Conservation (phyloP, 2,329 filamentous ascomycete genomes). For the Fusarium pininemorale region DNA sequence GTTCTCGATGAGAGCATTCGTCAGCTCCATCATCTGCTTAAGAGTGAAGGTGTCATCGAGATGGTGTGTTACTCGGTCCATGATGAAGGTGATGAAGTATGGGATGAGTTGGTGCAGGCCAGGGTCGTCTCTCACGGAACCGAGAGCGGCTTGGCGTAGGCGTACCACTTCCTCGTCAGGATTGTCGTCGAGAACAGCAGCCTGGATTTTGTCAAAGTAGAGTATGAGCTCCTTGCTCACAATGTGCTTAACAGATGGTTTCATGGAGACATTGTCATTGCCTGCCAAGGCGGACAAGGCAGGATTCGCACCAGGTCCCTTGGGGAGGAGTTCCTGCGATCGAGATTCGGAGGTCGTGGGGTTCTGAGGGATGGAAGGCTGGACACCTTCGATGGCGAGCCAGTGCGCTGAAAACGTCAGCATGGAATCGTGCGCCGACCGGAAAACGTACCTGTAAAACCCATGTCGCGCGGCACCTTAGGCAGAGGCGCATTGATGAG, state of each 20-base stretch:
- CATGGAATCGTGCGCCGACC: background rate
- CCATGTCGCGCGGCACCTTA: conserved; percentile 92
- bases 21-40: conserved; percentile 91
- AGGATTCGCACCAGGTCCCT: conserved; percentile 87
- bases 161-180: conserved; percentile 78
- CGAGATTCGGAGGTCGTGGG: conserved; percentile 86
- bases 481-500: conserved; percentile 95
- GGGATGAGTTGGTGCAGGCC: conserved; percentile 95
- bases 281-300: conserved; percentile 83
- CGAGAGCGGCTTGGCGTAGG: conserved; percentile 84
- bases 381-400: conserved; percentile 96
- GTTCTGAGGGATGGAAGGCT: conserved; percentile 96
- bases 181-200: conserved; percentile 85
- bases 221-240: conserved; percentile 95
- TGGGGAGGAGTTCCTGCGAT: conserved; percentile 85
- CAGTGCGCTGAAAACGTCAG: conserved; percentile 76
- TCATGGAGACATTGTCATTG: conserved; percentile 83
- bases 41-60: conserved; percentile 90
- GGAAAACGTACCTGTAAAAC: conserved; percentile 77
- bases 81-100: conserved; percentile 95
- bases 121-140: conserved; percentile 86
- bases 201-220: conserved; percentile 95
- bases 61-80: conserved; percentile 94
- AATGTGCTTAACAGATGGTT: conserved; percentile 93
- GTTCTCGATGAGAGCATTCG: conserved; percentile 85